A percentile compares a stretch with the other conserved stretches of the same genome.
Evolutionary conservation across 225 moss, liverwort and hornwort species (phyloP).

Genomic region (Sphagnum tenellum): DNA sequence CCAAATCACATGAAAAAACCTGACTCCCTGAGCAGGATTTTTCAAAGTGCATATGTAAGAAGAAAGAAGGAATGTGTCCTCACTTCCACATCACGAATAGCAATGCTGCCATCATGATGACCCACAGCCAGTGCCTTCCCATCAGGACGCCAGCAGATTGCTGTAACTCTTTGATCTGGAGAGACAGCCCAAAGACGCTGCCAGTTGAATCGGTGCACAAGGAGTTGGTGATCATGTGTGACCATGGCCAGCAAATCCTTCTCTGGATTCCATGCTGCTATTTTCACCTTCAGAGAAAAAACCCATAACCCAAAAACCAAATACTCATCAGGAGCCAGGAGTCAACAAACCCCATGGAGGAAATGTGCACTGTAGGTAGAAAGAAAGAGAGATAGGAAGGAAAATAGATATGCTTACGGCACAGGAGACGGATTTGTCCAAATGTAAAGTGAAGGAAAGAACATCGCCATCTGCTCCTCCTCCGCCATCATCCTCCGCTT

Average conservation of each 20-base stretch:
- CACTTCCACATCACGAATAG: slow-evolving; percentile 98
- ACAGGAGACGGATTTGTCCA: slow-evolving; percentile 46
- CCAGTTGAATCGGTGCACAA: slow-evolving; percentile 98
- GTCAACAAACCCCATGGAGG: too few relatives aligned
- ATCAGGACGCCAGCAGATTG: slow-evolving; percentile 99
- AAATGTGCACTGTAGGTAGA: background rate
- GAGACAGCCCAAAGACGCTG: slow-evolving; percentile 95
- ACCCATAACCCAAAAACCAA: background rate
- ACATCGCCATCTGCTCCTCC: slow-evolving; percentile 14
- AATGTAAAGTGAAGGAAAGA: slow-evolving; percentile 43
- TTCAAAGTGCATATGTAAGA: too few relatives aligned
- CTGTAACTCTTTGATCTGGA: slow-evolving; percentile 79
- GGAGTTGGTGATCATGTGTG: slow-evolving; percentile 86
- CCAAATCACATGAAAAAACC: too few relatives aligned
- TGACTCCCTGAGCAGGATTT: too few relatives aligned
- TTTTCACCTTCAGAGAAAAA: slow-evolving; percentile 42
- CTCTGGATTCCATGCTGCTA: slow-evolving; percentile 93
- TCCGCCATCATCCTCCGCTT: slow-evolving; percentile 5
- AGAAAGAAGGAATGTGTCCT: background rate
- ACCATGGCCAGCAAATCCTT: slow-evolving; percentile 98
- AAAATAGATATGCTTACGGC: slow-evolving; percentile 10
- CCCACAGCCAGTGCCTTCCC: slow-evolving; percentile 97
- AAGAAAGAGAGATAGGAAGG: too few relatives aligned
- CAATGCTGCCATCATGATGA: slow-evolving; percentile 83
- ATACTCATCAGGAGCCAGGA: background rate